Percentiles rank a stretch among this genome's conserved stretches.
These are phyloP conservation scores for Akebia trifoliata DNA, from an alignment of 164 flowering plant species.

Conservation along the genomic window DNA sequence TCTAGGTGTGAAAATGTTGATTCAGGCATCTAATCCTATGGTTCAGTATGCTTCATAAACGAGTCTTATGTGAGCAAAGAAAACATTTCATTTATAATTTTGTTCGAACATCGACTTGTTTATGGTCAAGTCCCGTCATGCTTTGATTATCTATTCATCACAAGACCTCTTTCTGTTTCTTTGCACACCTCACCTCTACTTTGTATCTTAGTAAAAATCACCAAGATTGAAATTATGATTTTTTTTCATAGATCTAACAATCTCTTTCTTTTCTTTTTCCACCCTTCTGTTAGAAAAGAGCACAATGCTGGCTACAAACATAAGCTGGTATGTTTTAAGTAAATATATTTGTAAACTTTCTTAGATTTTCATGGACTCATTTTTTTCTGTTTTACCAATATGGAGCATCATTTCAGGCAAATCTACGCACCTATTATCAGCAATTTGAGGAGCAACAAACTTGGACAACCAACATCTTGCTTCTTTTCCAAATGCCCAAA, in stretches of 20 bases:
- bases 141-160: too few species aligned
- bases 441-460: conserved; percentile 93
- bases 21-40: too few species aligned
- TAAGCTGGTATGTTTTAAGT: conserved; percentile 51
- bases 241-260: too few species aligned
- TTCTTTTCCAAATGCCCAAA: conserved; percentile 32
- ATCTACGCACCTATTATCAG: conserved; percentile 84
- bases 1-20: too few species aligned
- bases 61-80: too few species aligned
- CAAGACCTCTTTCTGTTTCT: not conserved
- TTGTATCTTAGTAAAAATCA: too few species aligned
- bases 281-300: conserved; percentile 98
- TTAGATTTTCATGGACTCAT: not conserved
- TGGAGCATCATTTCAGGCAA: conserved; percentile 48
- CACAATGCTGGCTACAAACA: conserved; percentile 98
- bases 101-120: not conserved
- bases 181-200: not conserved
- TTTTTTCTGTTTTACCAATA: conserved; percentile 6
- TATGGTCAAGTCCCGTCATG: too few species aligned
- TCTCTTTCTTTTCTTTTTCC: conserved; percentile 25
- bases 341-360: not conserved
- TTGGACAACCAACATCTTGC: conserved; percentile 63
- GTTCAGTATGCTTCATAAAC: too few species aligned
- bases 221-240: too few species aligned
- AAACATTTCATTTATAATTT: too few species aligned